Base-by-base conservation (phyloP, 2,329 filamentous ascomycete genomes). In the Trichoderma sp. region DNA sequence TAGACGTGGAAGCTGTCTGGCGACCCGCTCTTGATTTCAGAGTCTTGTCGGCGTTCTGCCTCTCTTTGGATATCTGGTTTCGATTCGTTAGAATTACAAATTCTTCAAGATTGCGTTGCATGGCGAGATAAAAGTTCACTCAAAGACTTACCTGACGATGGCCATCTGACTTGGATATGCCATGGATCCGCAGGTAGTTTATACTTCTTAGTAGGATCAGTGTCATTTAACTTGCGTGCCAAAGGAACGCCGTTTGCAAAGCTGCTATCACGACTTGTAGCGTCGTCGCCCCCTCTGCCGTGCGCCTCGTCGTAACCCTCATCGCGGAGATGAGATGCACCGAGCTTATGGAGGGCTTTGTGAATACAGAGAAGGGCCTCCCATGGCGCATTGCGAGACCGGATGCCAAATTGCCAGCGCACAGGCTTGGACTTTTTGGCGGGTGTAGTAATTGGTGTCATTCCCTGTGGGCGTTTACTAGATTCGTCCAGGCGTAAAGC, bases 351-450 rank as follows among this genome's bases (percentile, higher is more conserved):
- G 60, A 99, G 87, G 0, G 97, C 95, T 83, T 96, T 95, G 87
- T 98, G 98, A 74, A 99, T 97, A 81, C 96, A 98, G 31, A 97
- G 87, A 84, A 99, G 93, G 0, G 97, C 97, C 83, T 99, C 97
- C 80, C 95, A 95, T 0, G 97, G 97, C 74, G 95, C 93, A 81
- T 98, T 99, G 66, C 97, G 92, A 63, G 95, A 98, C 50, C 97
- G 91, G 77, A 99, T 99, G 75, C 97, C 97, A 82, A 99, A 99
- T 83, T 99, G 97, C 97, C 97, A 99, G 78, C 96, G 94, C 18
- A 95, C 94, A 1, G 93, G 93, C 81, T 94, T 95, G 6, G 88
- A 85, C 83, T 94, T 95, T 86, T 94, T 95, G 21, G 60, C 71
- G 4, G 87, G 83, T 3, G 91, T 90, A 69, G 88, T 85, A 65